A percentile compares a stretch with the other conserved stretches of the same genome.
phyloP scores from a whole-genome alignment of 73 alveolate genomes.

The Paramecium primaurelia region DNA sequence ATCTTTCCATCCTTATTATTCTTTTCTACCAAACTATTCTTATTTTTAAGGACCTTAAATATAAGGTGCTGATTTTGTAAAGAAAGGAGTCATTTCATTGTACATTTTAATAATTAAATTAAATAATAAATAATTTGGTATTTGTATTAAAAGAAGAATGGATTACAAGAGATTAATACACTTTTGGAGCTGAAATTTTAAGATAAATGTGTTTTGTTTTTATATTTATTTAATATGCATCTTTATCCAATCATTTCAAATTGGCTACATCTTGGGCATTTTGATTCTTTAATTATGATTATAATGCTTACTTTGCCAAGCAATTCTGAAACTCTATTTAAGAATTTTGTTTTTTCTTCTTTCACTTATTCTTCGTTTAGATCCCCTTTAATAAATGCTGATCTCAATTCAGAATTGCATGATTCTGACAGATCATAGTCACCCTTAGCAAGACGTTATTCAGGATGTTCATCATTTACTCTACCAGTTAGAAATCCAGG shows the following conservation, averaged over 20 bases:
- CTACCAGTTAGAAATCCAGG: background rate
- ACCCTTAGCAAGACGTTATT: background rate
- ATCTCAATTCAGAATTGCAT: background rate
- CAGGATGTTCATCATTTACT: conserved; percentile 1
- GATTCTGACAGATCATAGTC: background rate
- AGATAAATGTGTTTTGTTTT: background rate
- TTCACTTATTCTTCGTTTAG: background rate
- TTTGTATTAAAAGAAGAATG: background rate
- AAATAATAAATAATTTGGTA: background rate
- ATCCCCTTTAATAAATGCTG: background rate
- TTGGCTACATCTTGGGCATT: background rate
- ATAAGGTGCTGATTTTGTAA: background rate
- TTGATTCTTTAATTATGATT: background rate
- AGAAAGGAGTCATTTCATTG: background rate
- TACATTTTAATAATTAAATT: background rate
- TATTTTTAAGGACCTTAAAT: background rate
- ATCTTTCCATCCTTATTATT: background rate
- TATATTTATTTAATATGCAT: background rate
- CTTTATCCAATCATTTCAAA: conserved; percentile 5
- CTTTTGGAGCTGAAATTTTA: background rate
- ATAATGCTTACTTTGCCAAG: background rate
- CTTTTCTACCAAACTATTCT: background rate
- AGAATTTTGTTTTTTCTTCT: background rate
- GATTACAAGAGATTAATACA: background rate
- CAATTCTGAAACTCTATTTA: background rate